Evolutionary conservation across 306 rosid genomes (phyloP), one percentile per base, ranked within the genome.

Genomic region (Leucaena leucocephala): DNA sequence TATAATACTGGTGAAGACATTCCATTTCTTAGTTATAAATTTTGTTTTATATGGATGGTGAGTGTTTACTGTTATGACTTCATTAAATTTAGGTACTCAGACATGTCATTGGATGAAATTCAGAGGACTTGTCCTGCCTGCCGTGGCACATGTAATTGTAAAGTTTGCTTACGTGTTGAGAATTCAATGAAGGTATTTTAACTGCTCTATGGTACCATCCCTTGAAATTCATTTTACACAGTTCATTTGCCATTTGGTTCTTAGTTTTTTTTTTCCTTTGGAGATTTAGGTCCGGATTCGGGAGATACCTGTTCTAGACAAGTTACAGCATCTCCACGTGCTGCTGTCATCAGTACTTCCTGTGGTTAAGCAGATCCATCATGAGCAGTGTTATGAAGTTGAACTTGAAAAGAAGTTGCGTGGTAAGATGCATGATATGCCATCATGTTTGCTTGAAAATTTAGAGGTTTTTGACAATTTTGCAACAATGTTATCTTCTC

Each of bases 281-380:
- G 59, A 76, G 46, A 49, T 84, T 81, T 74, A 95, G 99, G 98
- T 89, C 63, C 90, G 96, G 84, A 95, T 95, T 79, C 89, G 91
- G 6, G 94, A 93, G 85, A 95, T 91, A 73, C 94, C 94, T 48
- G 92, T 89, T 72, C 79, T 93, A 62, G 92, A 91, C 78, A 95
- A 91, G 89, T 85, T 95, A 80, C 89, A 83, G 79, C 90, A 90
- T 87, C 97, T 95, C 63, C 95, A 90, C 54, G 74, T 84, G 81
- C 81, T 95, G 81, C 83, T 95, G 74, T 90, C 94, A 2, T 90
- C 99, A 0, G 99, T 93, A 78, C 97, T 95, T 80, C 99, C 99
- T 13, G 87, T 95, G 36, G 88, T 93, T 79, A 90, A 95, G 87
- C 94, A 81, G 84, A 95, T 91, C 80, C 99, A 93, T 46, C 81